Percentiles rank a stretch among this genome's conserved stretches.
phyloP scores from a whole-genome alignment of 306 rosid species.

The Cucumis cinereus region DNA sequence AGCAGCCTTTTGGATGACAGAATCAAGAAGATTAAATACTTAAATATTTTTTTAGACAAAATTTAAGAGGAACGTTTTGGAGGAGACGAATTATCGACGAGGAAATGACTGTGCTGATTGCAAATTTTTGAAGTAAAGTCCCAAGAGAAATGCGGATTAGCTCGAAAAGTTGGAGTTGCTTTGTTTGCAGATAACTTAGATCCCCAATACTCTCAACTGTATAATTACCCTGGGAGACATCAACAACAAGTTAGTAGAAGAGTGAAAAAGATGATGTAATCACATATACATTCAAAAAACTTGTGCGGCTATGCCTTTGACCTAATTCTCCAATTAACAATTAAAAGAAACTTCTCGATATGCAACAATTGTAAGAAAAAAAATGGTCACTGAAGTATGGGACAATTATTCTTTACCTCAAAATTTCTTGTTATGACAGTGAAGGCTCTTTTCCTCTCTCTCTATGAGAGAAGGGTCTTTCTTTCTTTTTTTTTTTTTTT shows the following conservation, averaged over 20 bases:
- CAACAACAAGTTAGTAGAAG: slow-evolving; percentile 25
- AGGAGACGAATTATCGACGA: slow-evolving; percentile 65
- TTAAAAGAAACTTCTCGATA: slow-evolving; percentile 35
- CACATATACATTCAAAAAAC: slow-evolving; percentile 42
- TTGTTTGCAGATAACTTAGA: slow-evolving; percentile 17
- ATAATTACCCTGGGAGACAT: slow-evolving; percentile 30
- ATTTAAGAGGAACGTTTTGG: slow-evolving; percentile 43
- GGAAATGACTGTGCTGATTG: slow-evolving; percentile 21
- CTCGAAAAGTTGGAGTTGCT: slow-evolving; percentile 22
- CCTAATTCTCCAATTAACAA: slow-evolving; percentile 46
- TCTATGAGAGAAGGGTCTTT: slow-evolving; percentile 76
- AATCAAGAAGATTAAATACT: too few species aligned
- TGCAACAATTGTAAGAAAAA: too few species aligned
- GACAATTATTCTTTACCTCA: too few species aligned
- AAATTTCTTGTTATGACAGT: too few species aligned
- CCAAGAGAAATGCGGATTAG: slow-evolving; percentile 7
- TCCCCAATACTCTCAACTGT: slow-evolving; percentile 28
- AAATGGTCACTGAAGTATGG: too few species aligned
- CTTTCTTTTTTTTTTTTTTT: slow-evolving; percentile 40
- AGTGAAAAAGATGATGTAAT: slow-evolving; percentile 26
- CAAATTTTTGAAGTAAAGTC: slow-evolving; percentile 21
- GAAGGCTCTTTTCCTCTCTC: slow-evolving; percentile 89
- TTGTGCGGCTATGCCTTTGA: slow-evolving; percentile 49
- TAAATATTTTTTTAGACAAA: too few species aligned
- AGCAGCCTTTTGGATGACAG: too few species aligned